Base-by-base conservation (phyloP, 805 yeast species). In the Metschnikowia lunata region DNA sequence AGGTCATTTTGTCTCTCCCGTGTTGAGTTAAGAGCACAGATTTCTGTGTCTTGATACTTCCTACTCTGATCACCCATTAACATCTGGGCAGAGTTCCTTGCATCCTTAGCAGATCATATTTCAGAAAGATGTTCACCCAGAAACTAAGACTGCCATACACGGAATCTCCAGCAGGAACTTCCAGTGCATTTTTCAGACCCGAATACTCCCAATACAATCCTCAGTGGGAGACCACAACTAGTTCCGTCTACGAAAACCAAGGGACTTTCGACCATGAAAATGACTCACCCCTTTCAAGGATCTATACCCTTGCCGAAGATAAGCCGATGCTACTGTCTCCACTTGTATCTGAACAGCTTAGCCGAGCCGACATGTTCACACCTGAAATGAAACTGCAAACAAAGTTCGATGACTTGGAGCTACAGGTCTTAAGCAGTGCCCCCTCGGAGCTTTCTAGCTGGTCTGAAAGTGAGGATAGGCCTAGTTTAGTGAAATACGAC, bases 371-470 rank as follows among this genome's bases (percentile, higher is more conserved):
- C 14, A 15, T 39, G n/a, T 43, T 39, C 29, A 43, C 46, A 2
- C 46, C 42, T 3, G 43, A 43, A 15, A 34, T 36, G 36, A 43
- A 43, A 13, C 39, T 41, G 6, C 39, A 43, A 5, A 36, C 46
- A 2, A 30, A 36, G 36, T 41, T 43, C n/a, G 46, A 43, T 30
- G 46, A 43, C 26, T 43, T 43, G 42, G 46, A 43, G 33, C 35
- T 43, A 39, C 46, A 43, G 26, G 46, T 43, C 4, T 43, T 43
- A 42, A 43, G 46, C 26, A 39, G 42, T 23, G 46, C 46, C n/a
- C 46, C 46, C 27, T 43, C 46, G 8, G 46, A 43, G 36, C 46
- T 43, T 33, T 43, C 46, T 18, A 43, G 46, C 46, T 43, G 46
- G 46, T 43, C 46, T 43, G 46, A 43, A 35, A 43, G 39, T 30